Conservation (phyloP, 2,329 filamentous ascomycete species). For the Fusarium neocosmosporiellum region DNA sequence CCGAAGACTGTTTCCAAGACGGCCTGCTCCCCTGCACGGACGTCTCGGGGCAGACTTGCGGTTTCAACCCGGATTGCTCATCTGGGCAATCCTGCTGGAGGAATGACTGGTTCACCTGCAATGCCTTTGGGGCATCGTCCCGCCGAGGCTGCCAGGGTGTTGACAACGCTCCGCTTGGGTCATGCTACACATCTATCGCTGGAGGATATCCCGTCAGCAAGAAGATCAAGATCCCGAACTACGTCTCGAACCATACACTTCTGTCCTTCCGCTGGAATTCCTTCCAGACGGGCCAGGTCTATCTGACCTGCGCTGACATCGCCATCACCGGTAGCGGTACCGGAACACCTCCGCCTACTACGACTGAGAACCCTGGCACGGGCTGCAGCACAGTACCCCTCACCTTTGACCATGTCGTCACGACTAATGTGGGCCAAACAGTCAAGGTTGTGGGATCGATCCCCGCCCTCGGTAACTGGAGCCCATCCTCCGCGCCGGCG, state of each 20-base stretch:
- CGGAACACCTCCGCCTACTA: slow-evolving; percentile 30
- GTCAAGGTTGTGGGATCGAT: slow-evolving; percentile 60
- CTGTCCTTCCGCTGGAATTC: slow-evolving; percentile 65
- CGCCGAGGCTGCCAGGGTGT: slow-evolving; percentile 58
- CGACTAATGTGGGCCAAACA: slow-evolving; percentile 60
- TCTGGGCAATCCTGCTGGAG: slow-evolving; percentile 57
- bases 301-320: slow-evolving; percentile 64
- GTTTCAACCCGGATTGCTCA: slow-evolving; percentile 59
- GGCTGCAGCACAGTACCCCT: slow-evolving; percentile 46
- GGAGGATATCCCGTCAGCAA: slow-evolving; percentile 65
- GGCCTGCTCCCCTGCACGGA: slow-evolving; percentile 61
- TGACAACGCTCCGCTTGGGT: slow-evolving; percentile 54
- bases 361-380: slow-evolving; percentile 26
- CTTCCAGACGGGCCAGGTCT: slow-evolving; percentile 64
- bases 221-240: slow-evolving; percentile 61
- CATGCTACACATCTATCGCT: slow-evolving; percentile 62
- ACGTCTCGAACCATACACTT: slow-evolving; percentile 59
- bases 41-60: slow-evolving; percentile 60
- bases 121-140: slow-evolving; percentile 49
- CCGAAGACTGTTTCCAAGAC: slow-evolving; percentile 62
- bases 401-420: slow-evolving; percentile 56
- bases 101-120: slow-evolving; percentile 67
- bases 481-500: slow-evolving; percentile 55
- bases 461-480: slow-evolving; percentile 61
- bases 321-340: slow-evolving; percentile 48